Evolutionary conservation across 176 grass and related monocot species (phyloP), one percentile per base, ranked within the genome.

Genomic region (Stipa capillata): DNA sequence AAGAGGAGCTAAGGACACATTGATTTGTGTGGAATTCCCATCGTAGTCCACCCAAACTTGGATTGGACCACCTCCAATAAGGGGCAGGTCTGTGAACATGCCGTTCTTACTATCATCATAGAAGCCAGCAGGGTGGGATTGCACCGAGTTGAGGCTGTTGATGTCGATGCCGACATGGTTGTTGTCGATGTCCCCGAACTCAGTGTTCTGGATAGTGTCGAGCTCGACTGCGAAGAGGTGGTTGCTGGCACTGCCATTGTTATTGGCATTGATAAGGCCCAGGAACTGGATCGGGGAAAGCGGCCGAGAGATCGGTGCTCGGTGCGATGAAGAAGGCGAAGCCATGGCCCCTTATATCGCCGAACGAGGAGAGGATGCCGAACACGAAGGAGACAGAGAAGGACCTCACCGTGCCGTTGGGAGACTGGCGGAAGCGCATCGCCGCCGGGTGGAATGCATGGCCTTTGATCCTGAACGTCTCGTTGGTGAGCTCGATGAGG

Each of bases 161-260:
- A 83, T 24, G 34, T 85, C 83, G 55, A 90, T 80, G 25, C 87
- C 87, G 1, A 85, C 83, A 48, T 90, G 83, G 48, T 90, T 90
- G 48, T 72, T 21, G 35, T 90, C 28, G 24, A 85, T 82, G 78
- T 90, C 87, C 4, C 13, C 5, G 16, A 85, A 85, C 24, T 90
- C 87, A 0, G 6, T 15, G 21, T 85, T 90, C 8, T 36, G 6
- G 58, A 75, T 53, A 12, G 81, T 83, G 18, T 83, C 81, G 0
- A 83, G 7, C 71, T 83, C 81, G 50, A 83, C 0, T 0, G 81
- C 81, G 20, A 83, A 65, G 25, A 83, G 37, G 7, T 74, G 70
- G 25, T 83, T 83, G 18, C 12, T 36, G 1, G 0, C 0, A 7
- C 29, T 72, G 0, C 79, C 79, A 2, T 82, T 82, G 29, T 5